These are phyloP conservation scores for Angophora floribunda DNA, from an alignment of 345 rosid genomes.

Conservation along the genomic window DNA sequence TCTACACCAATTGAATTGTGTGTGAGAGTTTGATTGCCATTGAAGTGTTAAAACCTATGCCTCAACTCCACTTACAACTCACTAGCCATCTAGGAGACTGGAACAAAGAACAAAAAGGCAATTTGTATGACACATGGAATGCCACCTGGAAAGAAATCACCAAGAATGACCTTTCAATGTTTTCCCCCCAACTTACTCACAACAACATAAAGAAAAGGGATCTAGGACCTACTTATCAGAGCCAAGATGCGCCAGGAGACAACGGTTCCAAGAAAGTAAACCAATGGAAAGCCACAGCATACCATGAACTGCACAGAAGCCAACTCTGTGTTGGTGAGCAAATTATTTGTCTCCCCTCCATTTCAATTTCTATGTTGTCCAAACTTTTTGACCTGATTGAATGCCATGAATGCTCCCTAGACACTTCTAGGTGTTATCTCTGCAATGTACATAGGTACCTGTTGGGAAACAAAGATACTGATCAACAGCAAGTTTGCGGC, in stretches of 20 bases:
- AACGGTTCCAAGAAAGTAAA: constrained; percentile 10
- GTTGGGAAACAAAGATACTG: background rate
- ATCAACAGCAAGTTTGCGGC: background rate
- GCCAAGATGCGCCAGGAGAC: constrained; percentile 25
- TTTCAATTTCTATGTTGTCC: background rate
- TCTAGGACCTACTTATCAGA: background rate
- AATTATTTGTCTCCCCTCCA: background rate
- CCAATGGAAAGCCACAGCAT: constrained; percentile 3
- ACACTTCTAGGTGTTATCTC: constrained; percentile 14
- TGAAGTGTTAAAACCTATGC: background rate
- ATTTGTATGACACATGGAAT: constrained; percentile 21
- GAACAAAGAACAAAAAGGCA: constrained; percentile 23
- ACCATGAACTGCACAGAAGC: constrained; percentile 6
- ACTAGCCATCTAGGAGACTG: constrained; percentile 51
- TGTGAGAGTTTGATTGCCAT: background rate
- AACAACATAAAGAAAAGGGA: background rate
- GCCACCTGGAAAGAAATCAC: constrained; percentile 10
- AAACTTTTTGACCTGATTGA: constrained; percentile 1
- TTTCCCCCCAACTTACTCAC: background rate
- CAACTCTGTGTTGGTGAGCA: background rate
- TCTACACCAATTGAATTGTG: background rate
- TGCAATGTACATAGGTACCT: constrained; percentile 16
- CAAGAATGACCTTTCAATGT: background rate
- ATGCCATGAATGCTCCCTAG: constrained; percentile 12
- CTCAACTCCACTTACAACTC: background rate